Evolutionary conservation across 306 rosid genomes (phyloP).

Genomic region (Quercus mongolica): DNA sequence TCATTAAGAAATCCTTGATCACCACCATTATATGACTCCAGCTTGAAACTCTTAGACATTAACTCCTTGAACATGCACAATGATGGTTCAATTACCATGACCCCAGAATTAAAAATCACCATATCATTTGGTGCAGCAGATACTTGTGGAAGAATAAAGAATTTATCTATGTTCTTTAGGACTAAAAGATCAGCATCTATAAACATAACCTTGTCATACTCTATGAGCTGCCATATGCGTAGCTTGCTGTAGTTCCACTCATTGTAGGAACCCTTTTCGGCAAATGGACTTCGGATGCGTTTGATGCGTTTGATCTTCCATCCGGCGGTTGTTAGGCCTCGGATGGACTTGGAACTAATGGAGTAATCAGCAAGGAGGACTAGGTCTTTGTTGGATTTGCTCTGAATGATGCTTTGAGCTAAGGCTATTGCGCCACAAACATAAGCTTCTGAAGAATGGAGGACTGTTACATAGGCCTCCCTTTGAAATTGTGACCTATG

Average conservation of each 20-base stretch:
- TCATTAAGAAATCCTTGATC: constrained; percentile 89
- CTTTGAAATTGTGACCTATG: constrained; percentile 4
- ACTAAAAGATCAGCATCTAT: constrained; percentile 68
- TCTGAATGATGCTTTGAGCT: constrained; percentile 68
- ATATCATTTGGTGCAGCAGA: constrained; percentile 56
- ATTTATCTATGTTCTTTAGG: constrained; percentile 36
- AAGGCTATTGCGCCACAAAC: constrained; percentile 89
- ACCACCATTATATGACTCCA: constrained; percentile 67
- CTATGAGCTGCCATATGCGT: constrained; percentile 57
- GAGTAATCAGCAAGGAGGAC: constrained; percentile 69
- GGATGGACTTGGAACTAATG: constrained; percentile 35
- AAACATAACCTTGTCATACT: constrained; percentile 63
- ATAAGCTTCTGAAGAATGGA: constrained; percentile 82
- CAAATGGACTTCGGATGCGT: constrained; percentile 58
- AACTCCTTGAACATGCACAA: constrained; percentile 57
- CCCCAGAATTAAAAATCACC: constrained; percentile 63
- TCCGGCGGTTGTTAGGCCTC: constrained; percentile 56
- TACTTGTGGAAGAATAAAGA: constrained; percentile 51
- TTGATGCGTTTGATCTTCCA: constrained; percentile 53
- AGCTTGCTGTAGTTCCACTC: constrained; percentile 92
- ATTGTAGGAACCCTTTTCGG: constrained; percentile 57
- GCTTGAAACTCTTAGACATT: constrained; percentile 32
- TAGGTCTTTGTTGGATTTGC: constrained; percentile 48
- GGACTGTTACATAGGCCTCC: constrained; percentile 68
- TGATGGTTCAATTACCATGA: constrained; percentile 81